Percentiles rank a stretch among this genome's conserved stretches.
These are phyloP conservation scores for Fomes fomentarius DNA, from an alignment of 1,284 basidiomycete genomes.

Conservation along the genomic window DNA sequence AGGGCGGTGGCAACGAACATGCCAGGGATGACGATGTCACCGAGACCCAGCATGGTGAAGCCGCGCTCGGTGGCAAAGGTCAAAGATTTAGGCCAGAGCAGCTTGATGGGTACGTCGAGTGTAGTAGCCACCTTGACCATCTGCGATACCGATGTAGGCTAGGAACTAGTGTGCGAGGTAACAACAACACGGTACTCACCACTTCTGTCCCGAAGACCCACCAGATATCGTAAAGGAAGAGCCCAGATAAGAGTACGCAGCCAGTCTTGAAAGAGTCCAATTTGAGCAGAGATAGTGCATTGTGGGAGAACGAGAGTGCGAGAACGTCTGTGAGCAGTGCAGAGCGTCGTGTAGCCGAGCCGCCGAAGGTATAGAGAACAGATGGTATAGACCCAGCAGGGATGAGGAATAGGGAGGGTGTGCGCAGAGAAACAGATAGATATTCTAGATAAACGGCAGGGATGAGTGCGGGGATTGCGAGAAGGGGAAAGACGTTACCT, in stretches of 20 bases:
- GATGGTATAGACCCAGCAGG: conserved; percentile 72
- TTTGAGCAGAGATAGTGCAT: conserved; percentile 81
- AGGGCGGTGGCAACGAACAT: conserved; percentile 88
- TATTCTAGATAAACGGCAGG: conserved; percentile 39
- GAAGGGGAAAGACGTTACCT: conserved; percentile 38
- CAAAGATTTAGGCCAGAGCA: conserved; percentile 82
- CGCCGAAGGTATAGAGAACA: conserved; percentile 62
- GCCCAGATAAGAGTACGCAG: conserved; percentile 74
- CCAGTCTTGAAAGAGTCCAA: conserved; percentile 94
- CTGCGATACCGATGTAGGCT: conserved; percentile 35
- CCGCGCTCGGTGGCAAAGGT: conserved; percentile 60
- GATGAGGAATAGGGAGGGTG: conserved; percentile 67
- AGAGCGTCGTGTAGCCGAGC: conserved; percentile 53
- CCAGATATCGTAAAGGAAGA: conserved; percentile 91
- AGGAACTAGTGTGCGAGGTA: neutral
- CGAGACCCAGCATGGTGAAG: conserved; percentile 91
- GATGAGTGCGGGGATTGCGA: neutral
- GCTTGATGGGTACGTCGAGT: conserved; percentile 94
- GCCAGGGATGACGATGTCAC: conserved; percentile 92
- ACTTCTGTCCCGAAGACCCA: conserved; percentile 87
- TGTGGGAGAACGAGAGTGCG: conserved; percentile 84
- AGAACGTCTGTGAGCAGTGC: conserved; percentile 82
- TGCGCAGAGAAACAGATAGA: conserved; percentile 55
- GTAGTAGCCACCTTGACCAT: conserved; percentile 94
- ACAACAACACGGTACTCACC: conserved; percentile 48